Percentiles rank a stretch among this genome's conserved stretches.
These are phyloP conservation scores for Alternaria ethzedia DNA, from an alignment of 2,329 filamentous ascomycete species.

Conservation along the genomic window DNA sequence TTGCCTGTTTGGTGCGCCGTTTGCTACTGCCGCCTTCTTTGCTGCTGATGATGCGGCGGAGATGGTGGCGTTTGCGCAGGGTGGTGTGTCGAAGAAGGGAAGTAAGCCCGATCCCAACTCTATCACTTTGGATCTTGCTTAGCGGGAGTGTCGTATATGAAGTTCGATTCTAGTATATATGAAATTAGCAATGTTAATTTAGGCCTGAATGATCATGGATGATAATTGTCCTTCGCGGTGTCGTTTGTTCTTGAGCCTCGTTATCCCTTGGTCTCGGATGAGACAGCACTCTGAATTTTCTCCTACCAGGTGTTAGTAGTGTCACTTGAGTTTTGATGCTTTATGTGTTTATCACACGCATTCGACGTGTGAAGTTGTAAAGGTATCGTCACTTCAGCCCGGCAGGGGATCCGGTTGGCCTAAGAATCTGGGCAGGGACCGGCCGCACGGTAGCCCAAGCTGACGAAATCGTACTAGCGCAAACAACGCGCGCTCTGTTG, in stretches of 20 bases:
- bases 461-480: slow-evolving; percentile 12
- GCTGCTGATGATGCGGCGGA: neutral
- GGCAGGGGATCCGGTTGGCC: slow-evolving; percentile 2
- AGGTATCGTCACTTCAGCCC: neutral
- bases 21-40: neutral
- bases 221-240: neutral
- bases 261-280: neutral
- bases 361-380: neutral
- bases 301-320: neutral
- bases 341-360: neutral
- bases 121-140: neutral
- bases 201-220: neutral
- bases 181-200: neutral
- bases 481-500: slow-evolving; percentile 24
- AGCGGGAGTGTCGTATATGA: neutral
- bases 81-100: neutral
- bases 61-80: neutral
- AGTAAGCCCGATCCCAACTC: neutral
- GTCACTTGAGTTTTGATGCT: neutral
- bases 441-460: slow-evolving; percentile 1
- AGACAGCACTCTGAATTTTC: neutral
- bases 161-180: neutral
- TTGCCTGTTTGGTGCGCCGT: neutral
- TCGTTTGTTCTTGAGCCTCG: neutral
- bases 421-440: slow-evolving; percentile 1